A percentile compares a stretch with the other conserved stretches of the same genome.
Conservation (phyloP, 257 asterid species). For the Misopates orontium region DNA sequence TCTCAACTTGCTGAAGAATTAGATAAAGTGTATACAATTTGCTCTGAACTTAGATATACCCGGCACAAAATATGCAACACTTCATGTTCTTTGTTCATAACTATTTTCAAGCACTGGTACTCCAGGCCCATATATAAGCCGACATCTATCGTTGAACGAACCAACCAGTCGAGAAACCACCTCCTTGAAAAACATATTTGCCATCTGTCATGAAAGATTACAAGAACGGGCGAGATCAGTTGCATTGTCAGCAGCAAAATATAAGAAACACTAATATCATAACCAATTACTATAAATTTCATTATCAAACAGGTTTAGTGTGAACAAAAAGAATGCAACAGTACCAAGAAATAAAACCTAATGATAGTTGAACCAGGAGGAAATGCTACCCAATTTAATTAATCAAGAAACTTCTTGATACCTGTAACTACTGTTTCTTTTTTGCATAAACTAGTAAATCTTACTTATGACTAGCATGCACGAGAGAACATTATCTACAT, state of each 20-base stretch:
- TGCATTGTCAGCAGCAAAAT: slow-evolving; percentile 9
- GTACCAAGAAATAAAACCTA: not conserved
- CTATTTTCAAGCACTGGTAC: slow-evolving; percentile 55
- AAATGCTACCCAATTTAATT: no score
- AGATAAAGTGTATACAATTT: no score
- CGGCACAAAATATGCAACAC: not conserved
- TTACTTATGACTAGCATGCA: no score
- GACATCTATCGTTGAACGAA: slow-evolving; percentile 80
- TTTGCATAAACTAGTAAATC: no score
- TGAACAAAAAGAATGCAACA: not conserved
- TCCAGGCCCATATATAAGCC: slow-evolving; percentile 84
- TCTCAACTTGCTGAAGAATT: no score
- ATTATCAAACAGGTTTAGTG: not conserved
- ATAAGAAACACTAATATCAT: no score
- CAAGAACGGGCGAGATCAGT: no score
- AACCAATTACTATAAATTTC: not conserved
- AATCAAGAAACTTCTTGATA: not conserved
- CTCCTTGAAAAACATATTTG: slow-evolving; percentile 88
- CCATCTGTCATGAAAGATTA: no score
- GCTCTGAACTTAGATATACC: no score
- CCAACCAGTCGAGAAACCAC: slow-evolving; percentile 84
- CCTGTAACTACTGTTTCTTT: no score
- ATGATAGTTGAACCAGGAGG: not conserved
- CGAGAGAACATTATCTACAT: no score
- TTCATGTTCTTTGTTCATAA: slow-evolving; percentile 37